These are phyloP conservation scores for Plasmodium gallinaceum DNA, from an alignment of 169 alveolate species.

Conservation along the genomic window DNA sequence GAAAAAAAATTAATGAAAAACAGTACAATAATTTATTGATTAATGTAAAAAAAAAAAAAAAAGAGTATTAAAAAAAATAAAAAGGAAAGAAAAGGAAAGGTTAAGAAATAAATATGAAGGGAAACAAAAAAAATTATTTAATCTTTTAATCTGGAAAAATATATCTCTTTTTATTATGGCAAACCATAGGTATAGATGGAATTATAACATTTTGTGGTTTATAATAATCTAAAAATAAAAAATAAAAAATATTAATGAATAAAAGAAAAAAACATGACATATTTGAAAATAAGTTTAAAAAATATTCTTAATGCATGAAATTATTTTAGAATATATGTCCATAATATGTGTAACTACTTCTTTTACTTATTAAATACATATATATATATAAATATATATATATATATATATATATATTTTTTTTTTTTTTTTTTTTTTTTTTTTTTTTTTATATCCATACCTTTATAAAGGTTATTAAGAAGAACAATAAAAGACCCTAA, in stretches of 20 bases:
- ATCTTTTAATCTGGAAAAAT: conserved; percentile 17
- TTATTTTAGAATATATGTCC: neutral
- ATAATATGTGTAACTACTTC: neutral
- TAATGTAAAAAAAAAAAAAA: too few species aligned
- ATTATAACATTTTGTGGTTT: conserved; percentile 37
- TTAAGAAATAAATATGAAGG: neutral
- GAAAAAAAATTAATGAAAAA: neutral
- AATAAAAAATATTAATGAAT: neutral
- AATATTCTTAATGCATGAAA: neutral
- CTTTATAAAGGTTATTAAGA: conserved; percentile 22
- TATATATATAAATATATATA: neutral
- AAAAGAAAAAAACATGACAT: neutral
- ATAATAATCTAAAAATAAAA: conserved; percentile 18
- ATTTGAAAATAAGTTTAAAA: too few species aligned
- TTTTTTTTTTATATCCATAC: neutral
- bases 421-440: neutral
- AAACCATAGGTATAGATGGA: conserved; percentile 53
- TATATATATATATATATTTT: neutral
- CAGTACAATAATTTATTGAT: neutral
- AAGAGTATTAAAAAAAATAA: neutral
- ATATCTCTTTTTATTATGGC: conserved; percentile 47
- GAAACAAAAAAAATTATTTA: neutral
- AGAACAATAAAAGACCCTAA: conserved; percentile 8
- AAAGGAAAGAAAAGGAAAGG: neutral
- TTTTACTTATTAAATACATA: neutral